Evolutionary conservation across 768 basidiomycete genomes (phyloP).

Genomic region (Naganishia vaughanmartiniae): DNA sequence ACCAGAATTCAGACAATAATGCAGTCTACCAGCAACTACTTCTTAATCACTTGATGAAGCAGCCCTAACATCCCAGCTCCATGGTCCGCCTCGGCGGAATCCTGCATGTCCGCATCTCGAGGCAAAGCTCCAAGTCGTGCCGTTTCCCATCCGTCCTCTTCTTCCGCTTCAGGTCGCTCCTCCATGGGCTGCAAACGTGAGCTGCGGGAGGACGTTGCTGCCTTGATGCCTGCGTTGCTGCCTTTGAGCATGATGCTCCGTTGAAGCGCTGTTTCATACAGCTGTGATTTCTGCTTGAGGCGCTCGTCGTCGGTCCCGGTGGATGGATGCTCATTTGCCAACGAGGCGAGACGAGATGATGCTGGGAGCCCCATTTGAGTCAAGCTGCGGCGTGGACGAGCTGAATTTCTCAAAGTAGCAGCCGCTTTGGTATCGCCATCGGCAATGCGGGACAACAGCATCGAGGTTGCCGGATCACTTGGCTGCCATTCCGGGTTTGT

Average conservation of each 20-base stretch:
- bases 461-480: conserved; percentile 80
- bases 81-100: conserved; percentile 46
- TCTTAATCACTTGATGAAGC: conserved; percentile 75
- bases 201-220: neutral
- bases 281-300: conserved; percentile 36
- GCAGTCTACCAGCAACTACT: neutral
- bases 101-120: conserved; percentile 6
- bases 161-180: conserved; percentile 38
- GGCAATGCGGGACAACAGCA: conserved; percentile 77
- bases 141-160: conserved; percentile 59
- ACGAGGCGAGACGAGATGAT: conserved; percentile 55
- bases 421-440: conserved; percentile 34
- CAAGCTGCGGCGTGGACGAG: neutral
- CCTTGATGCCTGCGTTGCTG: neutral
- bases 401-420: neutral
- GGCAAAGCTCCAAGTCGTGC: conserved; percentile 26
- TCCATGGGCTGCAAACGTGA: conserved; percentile 35
- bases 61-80: conserved; percentile 83
- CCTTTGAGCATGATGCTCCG: conserved; percentile 27
- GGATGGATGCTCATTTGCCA: conserved; percentile 13
- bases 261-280: conserved; percentile 46
- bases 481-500: conserved; percentile 96
- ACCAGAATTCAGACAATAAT: neutral
- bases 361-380: neutral
- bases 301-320: conserved; percentile 33